phyloP scores from a whole-genome alignment of 2,329 filamentous ascomycete genomes.

The Bertia moriformis region DNA sequence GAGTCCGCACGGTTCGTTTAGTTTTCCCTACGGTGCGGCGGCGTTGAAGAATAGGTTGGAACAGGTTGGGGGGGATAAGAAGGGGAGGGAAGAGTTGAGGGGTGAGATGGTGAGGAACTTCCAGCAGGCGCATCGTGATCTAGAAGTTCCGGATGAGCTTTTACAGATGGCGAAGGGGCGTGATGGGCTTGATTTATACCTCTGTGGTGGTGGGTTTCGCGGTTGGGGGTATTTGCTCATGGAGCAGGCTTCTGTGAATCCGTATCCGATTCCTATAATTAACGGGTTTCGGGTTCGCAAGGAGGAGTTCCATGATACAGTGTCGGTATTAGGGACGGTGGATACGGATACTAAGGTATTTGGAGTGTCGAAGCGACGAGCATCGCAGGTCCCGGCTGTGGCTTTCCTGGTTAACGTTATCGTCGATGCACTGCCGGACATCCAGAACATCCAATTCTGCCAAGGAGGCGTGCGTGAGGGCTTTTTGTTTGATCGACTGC shows the following conservation, averaged over 20 bases:
- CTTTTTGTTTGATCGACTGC: conserved; percentile 40
- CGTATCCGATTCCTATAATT: conserved; percentile 57
- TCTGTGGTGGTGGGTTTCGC: conserved; percentile 57
- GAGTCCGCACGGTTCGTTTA: conserved; percentile 39
- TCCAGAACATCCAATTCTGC: conserved; percentile 50
- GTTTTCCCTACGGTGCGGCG: conserved; percentile 57
- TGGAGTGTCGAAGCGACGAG: conserved; percentile 49
- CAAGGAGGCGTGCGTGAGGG: conserved; percentile 61
- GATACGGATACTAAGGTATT: conserved; percentile 28
- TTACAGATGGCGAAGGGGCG: conserved; percentile 22
- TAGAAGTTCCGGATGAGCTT: conserved; percentile 37
- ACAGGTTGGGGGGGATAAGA: conserved; percentile 24
- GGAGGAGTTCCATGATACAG: conserved; percentile 34
- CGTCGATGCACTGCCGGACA: conserved; percentile 40
- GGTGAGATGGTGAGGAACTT: conserved; percentile 37
- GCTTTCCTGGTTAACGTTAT: conserved; percentile 52
- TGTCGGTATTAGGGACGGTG: conserved; percentile 16
- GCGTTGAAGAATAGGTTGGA: conserved; percentile 41
- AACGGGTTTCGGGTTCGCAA: conserved; percentile 46
- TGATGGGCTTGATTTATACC: conserved; percentile 43
- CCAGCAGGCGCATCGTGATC: conserved; percentile 28
- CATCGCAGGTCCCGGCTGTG: conserved; percentile 53
- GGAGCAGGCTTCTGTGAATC: neutral
- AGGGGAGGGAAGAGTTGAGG: conserved; percentile 26
- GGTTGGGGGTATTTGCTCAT: conserved; percentile 50